A percentile compares a stretch with the other conserved stretches of the same genome.
These are phyloP conservation scores for Cryptococcus sp. DNA, from an alignment of 1,284 basidiomycete species.

Conservation along the genomic window DNA sequence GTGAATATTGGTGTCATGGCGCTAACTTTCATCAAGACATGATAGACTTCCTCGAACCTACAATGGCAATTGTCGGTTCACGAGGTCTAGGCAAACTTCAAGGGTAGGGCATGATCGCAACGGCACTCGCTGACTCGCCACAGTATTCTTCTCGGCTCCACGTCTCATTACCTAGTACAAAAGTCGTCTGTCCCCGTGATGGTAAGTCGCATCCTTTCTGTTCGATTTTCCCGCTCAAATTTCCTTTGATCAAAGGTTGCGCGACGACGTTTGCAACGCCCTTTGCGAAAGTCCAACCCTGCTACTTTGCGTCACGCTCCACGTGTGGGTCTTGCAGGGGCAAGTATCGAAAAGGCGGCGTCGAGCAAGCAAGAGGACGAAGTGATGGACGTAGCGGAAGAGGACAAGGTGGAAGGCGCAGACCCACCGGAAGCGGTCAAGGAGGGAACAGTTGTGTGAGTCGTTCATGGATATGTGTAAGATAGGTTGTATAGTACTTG, in stretches of 20 bases:
- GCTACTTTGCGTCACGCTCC: constrained; percentile 54
- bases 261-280: constrained; percentile 75
- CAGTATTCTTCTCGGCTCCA: constrained; percentile 90
- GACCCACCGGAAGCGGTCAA: constrained; percentile 6
- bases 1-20: constrained; percentile 22
- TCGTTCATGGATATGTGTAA: no score
- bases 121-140: constrained; percentile 42
- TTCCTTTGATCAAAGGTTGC: constrained; percentile 56
- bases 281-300: constrained; percentile 57
- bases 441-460: no score
- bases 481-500: no score
- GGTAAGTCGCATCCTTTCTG: constrained; percentile 51
- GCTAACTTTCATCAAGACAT: constrained; percentile 61
- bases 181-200: constrained; percentile 89
- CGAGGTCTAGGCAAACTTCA: constrained; percentile 87
- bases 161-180: constrained; percentile 94
- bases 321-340: constrained; percentile 81
- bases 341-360: constrained; percentile 66
- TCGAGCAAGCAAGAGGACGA: constrained; percentile 53
- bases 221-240: not conserved
- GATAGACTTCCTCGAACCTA: constrained; percentile 86
- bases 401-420: constrained; percentile 31
- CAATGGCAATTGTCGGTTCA: constrained; percentile 93
- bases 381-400: constrained; percentile 47
- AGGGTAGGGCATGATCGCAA: constrained; percentile 61